These are phyloP conservation scores for Heritiera fomes DNA, from an alignment of 345 rosid genomes.

Conservation along the genomic window DNA sequence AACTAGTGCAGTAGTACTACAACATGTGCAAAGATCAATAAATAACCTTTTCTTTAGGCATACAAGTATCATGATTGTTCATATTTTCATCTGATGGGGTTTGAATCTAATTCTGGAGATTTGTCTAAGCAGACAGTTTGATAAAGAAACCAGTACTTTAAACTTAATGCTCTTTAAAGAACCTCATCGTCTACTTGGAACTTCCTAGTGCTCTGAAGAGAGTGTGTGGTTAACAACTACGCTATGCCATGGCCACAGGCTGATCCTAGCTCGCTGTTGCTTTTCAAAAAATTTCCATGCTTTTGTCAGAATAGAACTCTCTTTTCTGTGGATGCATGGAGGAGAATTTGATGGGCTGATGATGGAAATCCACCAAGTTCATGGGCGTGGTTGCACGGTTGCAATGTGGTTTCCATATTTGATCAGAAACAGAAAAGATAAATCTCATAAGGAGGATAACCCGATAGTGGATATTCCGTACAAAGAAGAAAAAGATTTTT, in stretches of 20 bases:
- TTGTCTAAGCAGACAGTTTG: not conserved
- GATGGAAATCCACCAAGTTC: slow-evolving; percentile 2
- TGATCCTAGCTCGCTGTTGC: no score
- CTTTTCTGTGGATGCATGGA: not conserved
- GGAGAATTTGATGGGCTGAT: slow-evolving; percentile 1
- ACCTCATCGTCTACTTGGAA: not conserved
- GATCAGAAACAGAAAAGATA: slow-evolving; percentile 28
- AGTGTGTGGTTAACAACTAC: no score
- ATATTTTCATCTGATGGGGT: slow-evolving; percentile 10
- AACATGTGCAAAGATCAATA: not conserved
- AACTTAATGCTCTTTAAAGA: not conserved
- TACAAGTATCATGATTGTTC: slow-evolving; percentile 21
- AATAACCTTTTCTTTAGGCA: slow-evolving; percentile 17
- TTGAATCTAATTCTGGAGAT: slow-evolving; percentile 30
- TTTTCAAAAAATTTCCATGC: not conserved
- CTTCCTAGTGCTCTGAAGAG: not conserved
- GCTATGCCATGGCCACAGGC: no score
- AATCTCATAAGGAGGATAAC: slow-evolving; percentile 25
- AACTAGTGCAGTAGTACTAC: not conserved
- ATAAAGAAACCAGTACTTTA: not conserved
- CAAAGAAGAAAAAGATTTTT: slow-evolving; percentile 23
- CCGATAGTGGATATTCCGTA: slow-evolving; percentile 26
- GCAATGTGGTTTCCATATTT: slow-evolving; percentile 32
- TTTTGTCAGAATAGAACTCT: not conserved
- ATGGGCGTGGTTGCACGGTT: slow-evolving; percentile 24